These are phyloP conservation scores for Candida lessepsii DNA, from an alignment of 805 yeast genomes.

Conservation along the genomic window DNA sequence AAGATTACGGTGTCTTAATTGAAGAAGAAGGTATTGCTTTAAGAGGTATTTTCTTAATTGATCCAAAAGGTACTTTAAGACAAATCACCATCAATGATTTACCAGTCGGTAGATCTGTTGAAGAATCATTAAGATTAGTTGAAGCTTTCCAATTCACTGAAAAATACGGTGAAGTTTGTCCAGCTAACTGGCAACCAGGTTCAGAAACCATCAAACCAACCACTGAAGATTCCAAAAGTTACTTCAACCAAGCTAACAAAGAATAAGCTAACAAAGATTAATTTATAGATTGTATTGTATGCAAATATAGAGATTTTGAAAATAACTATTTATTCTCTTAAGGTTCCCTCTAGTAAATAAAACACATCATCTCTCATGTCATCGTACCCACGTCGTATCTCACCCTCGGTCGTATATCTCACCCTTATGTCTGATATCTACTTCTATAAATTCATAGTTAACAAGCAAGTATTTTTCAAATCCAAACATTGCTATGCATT, in stretches of 20 bases:
- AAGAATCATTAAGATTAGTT: conserved; percentile 93
- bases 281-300: neutral
- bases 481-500: conserved; percentile 74
- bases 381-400: too few species aligned
- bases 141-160: conserved; percentile 99
- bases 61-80: conserved; percentile 92
- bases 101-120: conserved; percentile 99
- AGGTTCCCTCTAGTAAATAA: too few species aligned
- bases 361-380: too few species aligned
- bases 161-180: conserved; percentile 99
- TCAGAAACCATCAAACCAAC: conserved; percentile 76
- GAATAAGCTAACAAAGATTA: conserved; percentile 1
- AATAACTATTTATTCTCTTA: too few species aligned
- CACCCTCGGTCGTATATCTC: neutral
- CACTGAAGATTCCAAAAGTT: conserved; percentile 84
- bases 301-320: too few species aligned
- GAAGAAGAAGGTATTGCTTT: conserved; percentile 96
- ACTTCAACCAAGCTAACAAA: conserved; percentile 86
- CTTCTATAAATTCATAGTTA: conserved; percentile 56
- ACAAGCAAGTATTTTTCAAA: conserved; percentile 55
- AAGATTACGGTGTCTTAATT: conserved; percentile 95
- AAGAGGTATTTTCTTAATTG: conserved; percentile 97
- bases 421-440: conserved; percentile 26
- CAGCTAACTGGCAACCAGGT: conserved; percentile 97
- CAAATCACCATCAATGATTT: conserved; percentile 97